A percentile compares a stretch with the other conserved stretches of the same genome.
Evolutionary conservation across 176 grass and related monocot genomes (phyloP).

Genomic region (Paspalum notatum): DNA sequence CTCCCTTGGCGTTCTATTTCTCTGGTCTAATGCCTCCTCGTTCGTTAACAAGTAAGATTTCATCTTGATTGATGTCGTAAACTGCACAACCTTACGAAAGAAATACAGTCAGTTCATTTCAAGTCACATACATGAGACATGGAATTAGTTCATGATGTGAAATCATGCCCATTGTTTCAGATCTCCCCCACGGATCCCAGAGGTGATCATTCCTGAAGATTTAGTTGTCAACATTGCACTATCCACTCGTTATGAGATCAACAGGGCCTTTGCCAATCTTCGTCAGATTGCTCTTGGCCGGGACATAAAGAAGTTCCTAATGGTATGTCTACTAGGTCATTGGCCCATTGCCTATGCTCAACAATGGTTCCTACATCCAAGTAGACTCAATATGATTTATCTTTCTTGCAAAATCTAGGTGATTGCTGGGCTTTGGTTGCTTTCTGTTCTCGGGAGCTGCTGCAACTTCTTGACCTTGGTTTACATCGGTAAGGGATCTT

Average conservation of each 20-base stretch:
- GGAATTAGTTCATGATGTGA: not conserved
- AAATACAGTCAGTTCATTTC: not conserved
- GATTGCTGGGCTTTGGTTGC: conserved; percentile 86
- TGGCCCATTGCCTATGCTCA: conserved; percentile 1
- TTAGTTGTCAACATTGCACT: conserved; percentile 61
- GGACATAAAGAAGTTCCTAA: conserved; percentile 90
- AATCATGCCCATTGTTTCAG: conserved; percentile 48
- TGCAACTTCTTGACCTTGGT: conserved; percentile 94
- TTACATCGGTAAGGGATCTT: conserved; percentile 71
- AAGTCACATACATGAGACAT: not conserved
- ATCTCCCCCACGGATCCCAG: conserved; percentile 64
- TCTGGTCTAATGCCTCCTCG: conserved; percentile 84
- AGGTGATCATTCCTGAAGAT: conserved; percentile 77
- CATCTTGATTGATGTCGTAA: not conserved
- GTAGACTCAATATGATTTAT: not conserved
- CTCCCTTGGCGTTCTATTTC: conserved; percentile 75
- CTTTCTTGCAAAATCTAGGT: conserved; percentile 46
- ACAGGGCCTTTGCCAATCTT: conserved; percentile 66
- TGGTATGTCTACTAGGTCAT: conserved; percentile 50
- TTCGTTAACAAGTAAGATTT: conserved; percentile 83
- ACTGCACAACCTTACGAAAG: not conserved
- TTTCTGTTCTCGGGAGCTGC: conserved; percentile 74
- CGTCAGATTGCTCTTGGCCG: conserved; percentile 75
- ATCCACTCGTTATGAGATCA: conserved; percentile 71
- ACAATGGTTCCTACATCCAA: not conserved